Evolutionary conservation across 73 alveolate species (phyloP).

Genomic region (Paramecium primaurelia): DNA sequence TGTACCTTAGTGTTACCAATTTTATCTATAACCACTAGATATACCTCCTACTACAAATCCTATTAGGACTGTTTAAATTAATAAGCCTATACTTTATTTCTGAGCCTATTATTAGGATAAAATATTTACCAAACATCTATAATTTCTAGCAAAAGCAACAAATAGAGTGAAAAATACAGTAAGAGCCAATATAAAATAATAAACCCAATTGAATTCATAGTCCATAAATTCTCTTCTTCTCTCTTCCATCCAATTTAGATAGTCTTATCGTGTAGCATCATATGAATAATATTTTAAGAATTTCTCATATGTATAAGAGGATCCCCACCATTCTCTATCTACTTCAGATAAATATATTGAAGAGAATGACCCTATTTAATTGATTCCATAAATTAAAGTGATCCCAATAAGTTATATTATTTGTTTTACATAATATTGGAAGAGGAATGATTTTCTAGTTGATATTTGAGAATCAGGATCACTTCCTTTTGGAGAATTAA

Average conservation of each 20-base stretch:
- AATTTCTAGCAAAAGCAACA: not conserved
- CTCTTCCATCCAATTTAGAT: not conserved
- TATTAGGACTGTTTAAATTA: not conserved
- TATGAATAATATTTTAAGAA: accelerated
- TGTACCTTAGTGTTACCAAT: not conserved
- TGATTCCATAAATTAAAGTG: not conserved
- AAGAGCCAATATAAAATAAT: not conserved
- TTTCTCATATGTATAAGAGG: not conserved
- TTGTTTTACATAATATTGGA: not conserved
- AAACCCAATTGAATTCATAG: not conserved
- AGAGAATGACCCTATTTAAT: not conserved
- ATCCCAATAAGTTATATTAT: not conserved
- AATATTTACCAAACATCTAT: not conserved
- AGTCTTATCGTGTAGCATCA: not conserved
- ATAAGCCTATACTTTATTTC: not conserved
- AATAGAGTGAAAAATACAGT: not conserved
- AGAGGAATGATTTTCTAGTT: not conserved
- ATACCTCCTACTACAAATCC: not conserved
- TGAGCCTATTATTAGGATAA: not conserved
- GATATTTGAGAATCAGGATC: not conserved
- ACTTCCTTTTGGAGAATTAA: not conserved
- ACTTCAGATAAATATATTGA: not conserved
- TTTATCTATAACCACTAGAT: not conserved
- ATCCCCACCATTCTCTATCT: not conserved
- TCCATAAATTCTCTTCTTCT: not conserved